Conservation (phyloP, 441 rosid genomes). For the Erodium texanum region DNA sequence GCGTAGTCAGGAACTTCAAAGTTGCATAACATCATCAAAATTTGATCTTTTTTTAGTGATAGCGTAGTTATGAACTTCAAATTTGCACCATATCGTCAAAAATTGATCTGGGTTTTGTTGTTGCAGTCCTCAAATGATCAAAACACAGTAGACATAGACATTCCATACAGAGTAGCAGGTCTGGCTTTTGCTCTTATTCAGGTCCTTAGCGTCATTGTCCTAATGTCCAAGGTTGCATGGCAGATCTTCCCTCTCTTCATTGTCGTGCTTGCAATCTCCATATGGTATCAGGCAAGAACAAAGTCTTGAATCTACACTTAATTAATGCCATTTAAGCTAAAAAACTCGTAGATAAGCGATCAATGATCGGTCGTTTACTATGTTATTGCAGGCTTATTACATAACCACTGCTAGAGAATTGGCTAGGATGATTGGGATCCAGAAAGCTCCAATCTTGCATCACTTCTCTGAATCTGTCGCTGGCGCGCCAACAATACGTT, state of each 20-base stretch:
- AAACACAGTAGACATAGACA: constrained; percentile 55
- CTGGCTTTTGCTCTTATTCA: constrained; percentile 55
- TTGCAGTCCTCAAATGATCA: constrained; percentile 55
- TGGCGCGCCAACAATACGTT: constrained; percentile 48
- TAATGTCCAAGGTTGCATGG: constrained; percentile 55
- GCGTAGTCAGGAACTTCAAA: too few species aligned
- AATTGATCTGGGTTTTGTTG: background rate
- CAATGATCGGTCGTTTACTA: background rate
- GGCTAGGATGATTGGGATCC: constrained; percentile 58
- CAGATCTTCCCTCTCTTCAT: constrained; percentile 47
- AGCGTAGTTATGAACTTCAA: too few species aligned
- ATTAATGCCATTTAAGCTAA: background rate
- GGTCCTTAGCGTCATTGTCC: constrained; percentile 42
- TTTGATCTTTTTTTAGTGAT: too few species aligned
- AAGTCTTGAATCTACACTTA: background rate
- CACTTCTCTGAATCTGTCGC: constrained; percentile 54
- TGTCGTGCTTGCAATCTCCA: constrained; percentile 40
- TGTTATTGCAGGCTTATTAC: constrained; percentile 39
- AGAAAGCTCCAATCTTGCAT: constrained; percentile 57
- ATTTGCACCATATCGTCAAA: too few species aligned
- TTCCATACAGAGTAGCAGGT: constrained; percentile 59
- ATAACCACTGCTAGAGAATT: constrained; percentile 59
- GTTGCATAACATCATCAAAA: too few species aligned
- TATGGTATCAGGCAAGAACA: constrained; percentile 49
- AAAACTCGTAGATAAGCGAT: too few species aligned